Evolutionary conservation across 78 protist genomes (phyloP).

Genomic region (Dictyostelium capitatum): DNA sequence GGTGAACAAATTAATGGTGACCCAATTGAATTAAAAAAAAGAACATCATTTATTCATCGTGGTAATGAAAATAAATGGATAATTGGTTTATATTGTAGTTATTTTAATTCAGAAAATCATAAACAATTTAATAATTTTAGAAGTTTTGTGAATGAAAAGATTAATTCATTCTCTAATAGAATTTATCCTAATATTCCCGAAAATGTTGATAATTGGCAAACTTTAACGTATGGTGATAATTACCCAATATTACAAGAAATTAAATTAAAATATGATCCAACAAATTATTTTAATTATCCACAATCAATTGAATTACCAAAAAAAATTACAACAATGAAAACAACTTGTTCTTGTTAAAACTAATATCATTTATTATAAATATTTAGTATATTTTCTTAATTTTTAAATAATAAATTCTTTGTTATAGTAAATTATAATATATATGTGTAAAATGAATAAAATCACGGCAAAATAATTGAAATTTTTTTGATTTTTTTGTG

Average conservation of each 20-base stretch:
- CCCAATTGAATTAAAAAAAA: neutral
- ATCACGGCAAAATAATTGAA: no score
- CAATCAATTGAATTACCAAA: neutral
- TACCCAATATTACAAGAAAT: neutral
- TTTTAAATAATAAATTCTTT: no score
- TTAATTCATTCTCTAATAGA: neutral
- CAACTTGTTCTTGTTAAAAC: no score
- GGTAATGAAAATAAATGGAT: neutral
- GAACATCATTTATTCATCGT: neutral
- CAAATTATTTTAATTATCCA: neutral
- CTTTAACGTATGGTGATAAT: neutral
- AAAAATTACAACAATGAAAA: no score
- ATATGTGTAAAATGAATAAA: no score
- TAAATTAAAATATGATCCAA: slow-evolving; percentile 5
- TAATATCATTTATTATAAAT: no score
- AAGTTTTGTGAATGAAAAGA: neutral
- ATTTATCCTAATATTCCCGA: neutral
- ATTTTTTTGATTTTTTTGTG: no score
- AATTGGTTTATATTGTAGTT: neutral
- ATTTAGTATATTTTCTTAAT: no score
- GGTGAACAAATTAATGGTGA: neutral
- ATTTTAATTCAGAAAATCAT: neutral
- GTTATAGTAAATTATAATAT: no score
- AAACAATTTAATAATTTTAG: neutral
- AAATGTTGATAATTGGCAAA: neutral